Evolutionary conservation across 2,329 filamentous ascomycete genomes (phyloP), one percentile per base, ranked within the genome.

Genomic region (Diaporthe sp.): DNA sequence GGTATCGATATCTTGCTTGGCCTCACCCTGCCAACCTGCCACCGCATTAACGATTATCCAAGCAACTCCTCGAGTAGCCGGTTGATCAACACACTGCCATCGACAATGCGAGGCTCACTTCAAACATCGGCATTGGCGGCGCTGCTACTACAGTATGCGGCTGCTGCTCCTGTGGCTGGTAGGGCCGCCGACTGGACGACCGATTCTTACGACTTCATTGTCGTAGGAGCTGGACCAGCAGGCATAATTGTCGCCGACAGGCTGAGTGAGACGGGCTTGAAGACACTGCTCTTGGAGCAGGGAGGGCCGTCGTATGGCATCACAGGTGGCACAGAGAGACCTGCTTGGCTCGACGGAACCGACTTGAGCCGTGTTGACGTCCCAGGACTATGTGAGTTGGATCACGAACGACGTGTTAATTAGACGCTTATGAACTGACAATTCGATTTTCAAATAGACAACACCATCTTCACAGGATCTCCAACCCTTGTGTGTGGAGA

Each of bases 301-400:
- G 88, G 88, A 12, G 86, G 87, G 12, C 85, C 87, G 74, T 92
- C 90, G 22, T 89, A 91, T 22, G 91, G 88, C 44, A 86, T 89
- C 79, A 92, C 90, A 83, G 90, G 90, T 55, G 91, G 91, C 6
- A 88, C 83, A 34, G 86, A 91, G 81, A 87, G 86, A 73, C 90
- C 90, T 3, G 83, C 82, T 2, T 93, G 92, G 92, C 85, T 89
- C 13, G 82, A 87, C 51, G 89, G 87, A 34, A 89, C 88, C 39
- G 88, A 89, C 59, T 78, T 93, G 44, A 92, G 90, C 34, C 90
- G 91, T 73, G 92, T 93, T 79, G 91, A 93, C 79, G 88, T 93
- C 17, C 91, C 91, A 2, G 91, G 91, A 77, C 87, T 92, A 73
- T 92, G 91, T 83, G 93, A 93, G 79, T 81, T 22, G 1, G 12